A percentile compares a stretch with the other conserved stretches of the same genome.
Evolutionary conservation across 1,139 yeast species (phyloP).

Genomic region (Sugiyamaella neomexicana): DNA sequence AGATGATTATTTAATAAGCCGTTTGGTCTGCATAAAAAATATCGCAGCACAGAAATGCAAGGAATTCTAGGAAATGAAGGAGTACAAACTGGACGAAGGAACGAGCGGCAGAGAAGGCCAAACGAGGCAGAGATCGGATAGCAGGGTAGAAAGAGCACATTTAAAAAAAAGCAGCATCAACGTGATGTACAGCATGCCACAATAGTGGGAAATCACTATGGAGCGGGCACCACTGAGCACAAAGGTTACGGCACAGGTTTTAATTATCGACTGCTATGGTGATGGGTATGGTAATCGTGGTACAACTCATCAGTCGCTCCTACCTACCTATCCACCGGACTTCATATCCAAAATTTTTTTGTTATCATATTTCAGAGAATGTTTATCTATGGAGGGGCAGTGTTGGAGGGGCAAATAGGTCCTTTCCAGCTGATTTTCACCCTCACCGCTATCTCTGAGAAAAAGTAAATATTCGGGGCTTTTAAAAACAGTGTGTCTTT

Average conservation of each 20-base stretch:
- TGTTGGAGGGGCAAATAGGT: no score
- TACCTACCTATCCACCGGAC: no score
- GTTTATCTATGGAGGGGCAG: no score
- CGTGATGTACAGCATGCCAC: no score
- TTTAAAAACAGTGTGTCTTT: neutral
- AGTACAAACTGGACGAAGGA: neutral
- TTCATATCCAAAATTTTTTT: no score
- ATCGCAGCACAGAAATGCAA: neutral
- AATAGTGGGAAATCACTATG: no score
- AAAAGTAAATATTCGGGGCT: neutral
- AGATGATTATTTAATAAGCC: neutral
- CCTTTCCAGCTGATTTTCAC: neutral
- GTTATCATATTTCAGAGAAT: no score
- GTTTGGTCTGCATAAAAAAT: slow-evolving; percentile 6
- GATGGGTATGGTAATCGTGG: neutral
- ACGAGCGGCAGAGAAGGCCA: neutral
- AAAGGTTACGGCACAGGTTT: no score
- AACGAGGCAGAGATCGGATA: neutral
- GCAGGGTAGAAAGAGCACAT: no score
- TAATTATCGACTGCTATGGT: neutral
- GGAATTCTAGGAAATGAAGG: no score
- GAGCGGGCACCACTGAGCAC: no score
- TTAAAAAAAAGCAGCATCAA: neutral
- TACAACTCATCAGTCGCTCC: no score
- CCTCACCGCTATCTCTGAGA: slow-evolving; percentile 10